Evolutionary conservation across 805 yeast genomes (phyloP), one percentile per base, ranked within the genome.

Genomic region (Zygotorulaspora sp.): DNA sequence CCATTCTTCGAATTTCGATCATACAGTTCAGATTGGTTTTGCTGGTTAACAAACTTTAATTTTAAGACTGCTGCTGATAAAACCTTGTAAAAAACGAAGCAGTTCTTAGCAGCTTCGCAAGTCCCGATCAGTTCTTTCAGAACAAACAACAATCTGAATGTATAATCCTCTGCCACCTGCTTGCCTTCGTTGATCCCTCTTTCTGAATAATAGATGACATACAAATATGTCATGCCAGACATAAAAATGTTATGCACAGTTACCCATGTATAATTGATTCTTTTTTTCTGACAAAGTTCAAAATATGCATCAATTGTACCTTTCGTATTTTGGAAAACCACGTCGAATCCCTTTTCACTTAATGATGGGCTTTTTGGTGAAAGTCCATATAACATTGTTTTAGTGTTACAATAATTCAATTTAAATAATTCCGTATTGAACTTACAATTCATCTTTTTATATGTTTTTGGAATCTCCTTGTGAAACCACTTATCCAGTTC

Each of bases 241-340:
- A 84, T 81, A 56, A 86, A 86, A 37, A 86, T 66, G 55, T 86
- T 87, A 58, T 87, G 95, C 2, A 86, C 89, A 0, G 94, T 92
- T 2, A 88, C 89, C 96, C 96, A 88, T 0, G 96, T 85, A 60
- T 84, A 88, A 58, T 86, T 86, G 43, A 87, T 71, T 32, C 75
- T 67, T 49, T 74, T 74, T 19, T 69, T 69, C n/a, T 66, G 58
- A 48, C 72, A 74, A 25, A 88, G 62, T 35, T 72, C 74, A 34
- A 72, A 65, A 56, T 84, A 88, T 20, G 79, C 72, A 22, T 68
- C 63, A 36, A 87, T 80, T 23, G 86, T 72, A 30, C 80, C 81
- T 48, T 72, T 74, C 1, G 92, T 75, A 0, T 89, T 75, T 17
- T 74, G 77, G 8, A 75, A 71, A 9, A 86, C 75, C 29, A 71